Evolutionary conservation across 495 filamentous ascomycete species (phyloP).

Genomic region (Penicillium waksmanii): DNA sequence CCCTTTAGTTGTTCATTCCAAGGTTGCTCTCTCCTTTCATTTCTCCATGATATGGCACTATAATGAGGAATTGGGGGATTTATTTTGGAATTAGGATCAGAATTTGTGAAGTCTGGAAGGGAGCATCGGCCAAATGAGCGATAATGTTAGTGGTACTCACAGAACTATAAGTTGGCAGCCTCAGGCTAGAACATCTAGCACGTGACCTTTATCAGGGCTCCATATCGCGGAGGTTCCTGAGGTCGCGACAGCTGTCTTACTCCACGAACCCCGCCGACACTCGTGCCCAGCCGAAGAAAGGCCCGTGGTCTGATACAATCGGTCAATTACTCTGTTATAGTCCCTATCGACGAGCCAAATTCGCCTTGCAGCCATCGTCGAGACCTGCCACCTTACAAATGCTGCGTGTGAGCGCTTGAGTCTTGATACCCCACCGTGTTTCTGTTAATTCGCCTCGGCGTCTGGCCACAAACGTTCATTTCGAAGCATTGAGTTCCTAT

Average conservation of each 20-base stretch:
- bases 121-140: too few species aligned
- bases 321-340: not conserved
- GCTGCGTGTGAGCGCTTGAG: slow-evolving; percentile 3
- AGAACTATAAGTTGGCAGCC: not conserved
- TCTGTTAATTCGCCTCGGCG: too few species aligned
- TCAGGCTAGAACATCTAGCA: slow-evolving; percentile 7
- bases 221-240: slow-evolving; percentile 22
- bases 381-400: not conserved
- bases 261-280: slow-evolving; percentile 8
- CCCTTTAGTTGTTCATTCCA: too few species aligned
- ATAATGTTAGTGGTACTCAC: too few species aligned
- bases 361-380: not conserved
- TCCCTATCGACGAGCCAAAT: not conserved
- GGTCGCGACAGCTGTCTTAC: slow-evolving; percentile 21
- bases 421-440: slow-evolving; percentile 11
- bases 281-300: not conserved
- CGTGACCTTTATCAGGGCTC: slow-evolving; percentile 21
- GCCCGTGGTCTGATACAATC: not conserved
- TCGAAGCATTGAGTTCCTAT: not conserved
- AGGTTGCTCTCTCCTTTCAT: too few species aligned
- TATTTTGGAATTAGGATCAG: too few species aligned
- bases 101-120: too few species aligned
- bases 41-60: too few species aligned
- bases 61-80: too few species aligned
- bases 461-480: not conserved